Base-by-base conservation (phyloP, 1,284 basidiomycete genomes). In the Apiotrichum mycotoxinovorans region DNA sequence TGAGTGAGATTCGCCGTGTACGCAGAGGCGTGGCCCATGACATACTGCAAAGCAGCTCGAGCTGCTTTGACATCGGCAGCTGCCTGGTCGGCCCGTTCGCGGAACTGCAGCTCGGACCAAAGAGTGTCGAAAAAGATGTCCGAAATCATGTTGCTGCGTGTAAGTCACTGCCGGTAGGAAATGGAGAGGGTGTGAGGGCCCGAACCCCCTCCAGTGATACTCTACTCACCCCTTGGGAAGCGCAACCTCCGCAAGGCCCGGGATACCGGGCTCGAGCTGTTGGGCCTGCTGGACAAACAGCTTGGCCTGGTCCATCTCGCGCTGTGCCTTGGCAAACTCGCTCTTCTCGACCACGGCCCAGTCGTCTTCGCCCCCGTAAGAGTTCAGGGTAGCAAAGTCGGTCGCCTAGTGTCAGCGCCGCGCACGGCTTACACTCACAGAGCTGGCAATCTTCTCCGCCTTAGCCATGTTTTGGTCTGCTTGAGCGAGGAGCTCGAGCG, bases 41-140 rank as follows among this genome's bases (percentile, higher is more conserved):
- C 51, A n/a, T 23, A 18, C 18, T 25, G 43, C 25, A 60, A 33
- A 18, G 46, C 33, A 8, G 9, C n/a, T n/a, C 27, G 44, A 11
- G 42, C 52, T 12, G 9, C 12, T 18, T 38, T 40, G 25, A 59
- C 42, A 18, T 52, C 22, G 4, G 35, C 41, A 20, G 27, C 42
- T 4, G 53, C 54, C 3, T 33, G 44, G 44, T 57, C 20, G 35
- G 64, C 64, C 51, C 59, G 61, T 22, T 59, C 52, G 46, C 64
- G 64, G 50, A 65, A 62, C 30, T 55, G 53, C n/a, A 56, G 52
- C 46, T 67, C 66, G 38, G 57, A 61, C 37, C 62, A 65, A n/a
- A 61, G 53, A 42, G 62, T 63, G 54, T 67, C 66, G 50, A 67
- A 67, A 34, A 65, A 59, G 47, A 67, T 51, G 43, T 67, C 66